Evolutionary conservation across 2,329 filamentous ascomycete genomes (phyloP).

Genomic region (Drechslerella dactyloides): DNA sequence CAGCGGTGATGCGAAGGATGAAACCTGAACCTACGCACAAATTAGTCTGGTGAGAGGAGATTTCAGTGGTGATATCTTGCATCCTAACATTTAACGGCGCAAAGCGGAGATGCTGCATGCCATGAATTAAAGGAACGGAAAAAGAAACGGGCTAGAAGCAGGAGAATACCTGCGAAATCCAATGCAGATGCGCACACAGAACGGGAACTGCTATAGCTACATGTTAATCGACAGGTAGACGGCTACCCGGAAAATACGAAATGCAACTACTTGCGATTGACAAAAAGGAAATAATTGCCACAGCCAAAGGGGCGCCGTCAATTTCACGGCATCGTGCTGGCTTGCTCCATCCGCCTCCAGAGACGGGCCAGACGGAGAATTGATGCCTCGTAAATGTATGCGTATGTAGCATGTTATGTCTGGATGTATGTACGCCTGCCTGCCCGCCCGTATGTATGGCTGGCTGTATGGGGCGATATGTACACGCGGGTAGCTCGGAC

Average conservation of each 20-base stretch:
- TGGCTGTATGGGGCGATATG: background rate
- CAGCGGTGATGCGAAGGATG: slow-evolving; percentile 28
- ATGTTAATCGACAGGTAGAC: slow-evolving; percentile 14
- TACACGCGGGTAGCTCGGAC: slow-evolving; percentile 10
- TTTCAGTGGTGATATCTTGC: slow-evolving; percentile 48
- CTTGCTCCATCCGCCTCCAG: slow-evolving; percentile 18
- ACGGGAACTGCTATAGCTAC: slow-evolving; percentile 1
- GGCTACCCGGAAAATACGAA: slow-evolving; percentile 38
- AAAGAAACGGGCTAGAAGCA: slow-evolving; percentile 34
- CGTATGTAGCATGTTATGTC: background rate
- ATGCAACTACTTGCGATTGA: slow-evolving; percentile 41
- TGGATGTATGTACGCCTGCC: too few species aligned
- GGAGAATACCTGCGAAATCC: too few species aligned
- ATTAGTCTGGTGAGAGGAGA: slow-evolving; percentile 50
- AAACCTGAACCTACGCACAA: slow-evolving; percentile 49
- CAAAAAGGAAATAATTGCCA: slow-evolving; percentile 23
- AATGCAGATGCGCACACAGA: slow-evolving; percentile 28
- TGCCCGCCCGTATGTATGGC: too few species aligned
- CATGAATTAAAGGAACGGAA: slow-evolving; percentile 17
- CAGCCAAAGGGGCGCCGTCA: slow-evolving; percentile 3
- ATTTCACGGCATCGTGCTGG: slow-evolving; percentile 4
- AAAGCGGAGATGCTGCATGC: slow-evolving; percentile 9
- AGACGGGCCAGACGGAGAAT: slow-evolving; percentile 12
- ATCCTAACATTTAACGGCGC: slow-evolving; percentile 51
- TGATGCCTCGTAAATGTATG: slow-evolving; percentile 5